phyloP scores from a whole-genome alignment of 208 protist species.

The Jaenimonas drosophilae region DNA sequence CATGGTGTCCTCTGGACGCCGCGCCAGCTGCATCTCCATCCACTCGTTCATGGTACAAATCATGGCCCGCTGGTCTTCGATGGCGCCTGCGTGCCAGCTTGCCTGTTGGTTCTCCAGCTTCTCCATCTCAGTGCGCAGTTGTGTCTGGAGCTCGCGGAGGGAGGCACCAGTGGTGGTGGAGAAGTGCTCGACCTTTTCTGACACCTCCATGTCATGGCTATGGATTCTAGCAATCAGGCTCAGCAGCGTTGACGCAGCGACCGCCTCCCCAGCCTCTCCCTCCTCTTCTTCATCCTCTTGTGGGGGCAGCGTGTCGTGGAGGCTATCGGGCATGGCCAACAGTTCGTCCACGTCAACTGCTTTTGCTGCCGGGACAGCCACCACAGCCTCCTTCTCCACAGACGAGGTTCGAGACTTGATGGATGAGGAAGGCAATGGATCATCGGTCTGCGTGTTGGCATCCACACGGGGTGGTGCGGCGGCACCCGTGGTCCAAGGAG shows the following conservation, averaged over 20 bases:
- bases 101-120: conserved; percentile 1
- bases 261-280: not conserved
- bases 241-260: not conserved
- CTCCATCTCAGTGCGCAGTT: not conserved
- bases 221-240: not conserved
- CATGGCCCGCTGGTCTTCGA: too few species aligned
- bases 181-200: not conserved
- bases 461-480: too few species aligned
- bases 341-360: too few species aligned
- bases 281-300: conserved; percentile 1
- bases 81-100: too few species aligned
- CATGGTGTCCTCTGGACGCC: too few species aligned
- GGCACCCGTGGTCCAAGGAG: too few species aligned
- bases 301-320: too few species aligned
- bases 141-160: not conserved
- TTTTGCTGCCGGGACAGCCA: not conserved
- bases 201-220: not conserved
- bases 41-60: too few species aligned
- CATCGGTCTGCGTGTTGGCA: not conserved
- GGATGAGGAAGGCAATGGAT: not conserved
- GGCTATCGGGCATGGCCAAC: too few species aligned
- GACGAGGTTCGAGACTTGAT: not conserved
- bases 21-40: too few species aligned
- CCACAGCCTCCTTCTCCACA: not conserved
- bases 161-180: not conserved